phyloP scores from a whole-genome alignment of 345 rosid genomes.

The Anacardium occidentale region DNA sequence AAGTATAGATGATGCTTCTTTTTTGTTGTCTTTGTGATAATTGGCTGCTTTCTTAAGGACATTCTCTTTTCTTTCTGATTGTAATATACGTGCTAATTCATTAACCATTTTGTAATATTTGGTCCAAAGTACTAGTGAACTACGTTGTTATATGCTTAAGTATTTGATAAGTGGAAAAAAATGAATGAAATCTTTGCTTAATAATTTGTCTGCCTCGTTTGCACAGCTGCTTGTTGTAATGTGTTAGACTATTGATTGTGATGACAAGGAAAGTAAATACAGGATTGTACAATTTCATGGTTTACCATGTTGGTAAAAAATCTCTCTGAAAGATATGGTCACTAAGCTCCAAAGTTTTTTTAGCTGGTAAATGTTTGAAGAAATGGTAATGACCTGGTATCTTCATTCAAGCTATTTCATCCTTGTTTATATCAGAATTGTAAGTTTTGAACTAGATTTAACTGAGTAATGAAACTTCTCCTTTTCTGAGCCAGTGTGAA shows the following conservation, averaged over 20 bases:
- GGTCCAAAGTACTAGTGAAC: neutral
- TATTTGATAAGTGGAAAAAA: neutral
- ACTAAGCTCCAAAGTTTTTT: neutral
- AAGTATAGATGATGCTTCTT: neutral
- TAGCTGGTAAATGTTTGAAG: neutral
- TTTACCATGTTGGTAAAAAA: neutral
- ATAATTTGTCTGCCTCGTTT: neutral
- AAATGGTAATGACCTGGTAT: neutral
- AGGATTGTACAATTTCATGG: neutral
- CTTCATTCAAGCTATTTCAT: neutral
- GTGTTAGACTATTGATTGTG: neutral
- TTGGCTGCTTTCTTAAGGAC: neutral
- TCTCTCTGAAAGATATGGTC: neutral
- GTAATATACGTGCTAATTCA: neutral
- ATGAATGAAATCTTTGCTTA: neutral
- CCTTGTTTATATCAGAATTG: neutral
- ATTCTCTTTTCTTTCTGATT: neutral
- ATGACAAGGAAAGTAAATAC: neutral
- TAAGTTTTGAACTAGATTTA: constrained; percentile 12
- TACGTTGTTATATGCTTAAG: neutral
- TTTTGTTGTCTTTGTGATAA: neutral
- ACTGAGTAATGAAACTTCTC: constrained; percentile 19
- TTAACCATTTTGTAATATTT: neutral
- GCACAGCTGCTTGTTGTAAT: neutral
- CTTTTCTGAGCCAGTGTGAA: constrained; percentile 62